These are phyloP conservation scores for Xylariaceae sp. DNA, from an alignment of 2,329 filamentous ascomycete genomes.

Conservation along the genomic window DNA sequence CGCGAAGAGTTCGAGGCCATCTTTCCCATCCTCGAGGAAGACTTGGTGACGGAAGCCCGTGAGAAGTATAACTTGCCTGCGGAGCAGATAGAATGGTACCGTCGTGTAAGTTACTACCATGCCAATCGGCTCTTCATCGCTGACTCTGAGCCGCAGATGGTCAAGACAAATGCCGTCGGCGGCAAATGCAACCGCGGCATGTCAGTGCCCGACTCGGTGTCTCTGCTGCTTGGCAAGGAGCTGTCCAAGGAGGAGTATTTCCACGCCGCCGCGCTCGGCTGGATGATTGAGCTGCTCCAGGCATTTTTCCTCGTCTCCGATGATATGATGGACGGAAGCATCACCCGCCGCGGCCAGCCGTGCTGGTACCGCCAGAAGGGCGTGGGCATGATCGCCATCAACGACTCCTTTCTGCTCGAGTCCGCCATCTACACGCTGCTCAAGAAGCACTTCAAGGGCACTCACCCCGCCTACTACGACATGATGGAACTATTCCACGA, in stretches of 20 bases:
- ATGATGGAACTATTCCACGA: constrained; percentile 96
- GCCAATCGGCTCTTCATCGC: too few species aligned
- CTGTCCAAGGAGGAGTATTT: constrained; percentile 82
- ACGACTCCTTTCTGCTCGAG: constrained; percentile 96
- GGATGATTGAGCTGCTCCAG: constrained; percentile 97
- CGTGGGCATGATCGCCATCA: constrained; percentile 95
- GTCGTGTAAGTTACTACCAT: too few species aligned
- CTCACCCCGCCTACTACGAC: constrained; percentile 81
- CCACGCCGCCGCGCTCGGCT: constrained; percentile 79
- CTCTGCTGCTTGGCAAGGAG: constrained; percentile 64
- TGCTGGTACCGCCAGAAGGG: constrained; percentile 93
- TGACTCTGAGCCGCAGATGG: too few species aligned
- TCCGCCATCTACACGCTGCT: constrained; percentile 81
- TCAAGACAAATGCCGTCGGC: constrained; percentile 80
- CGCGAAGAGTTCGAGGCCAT: constrained; percentile 83
- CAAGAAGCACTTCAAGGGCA: constrained; percentile 86
- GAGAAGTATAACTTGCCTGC: constrained; percentile 76
- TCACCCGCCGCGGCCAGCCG: constrained; percentile 86
- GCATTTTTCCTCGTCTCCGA: constrained; percentile 98
- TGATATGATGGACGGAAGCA: constrained; percentile 96
- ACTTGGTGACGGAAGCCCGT: constrained; percentile 65
- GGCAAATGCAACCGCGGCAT: constrained; percentile 99
- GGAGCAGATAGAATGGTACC: constrained; percentile 78
- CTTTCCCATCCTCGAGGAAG: constrained; percentile 78
- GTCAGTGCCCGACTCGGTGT: constrained; percentile 87